These are phyloP conservation scores for Rhazya stricta DNA, from an alignment of 257 asterid species.

Conservation along the genomic window DNA sequence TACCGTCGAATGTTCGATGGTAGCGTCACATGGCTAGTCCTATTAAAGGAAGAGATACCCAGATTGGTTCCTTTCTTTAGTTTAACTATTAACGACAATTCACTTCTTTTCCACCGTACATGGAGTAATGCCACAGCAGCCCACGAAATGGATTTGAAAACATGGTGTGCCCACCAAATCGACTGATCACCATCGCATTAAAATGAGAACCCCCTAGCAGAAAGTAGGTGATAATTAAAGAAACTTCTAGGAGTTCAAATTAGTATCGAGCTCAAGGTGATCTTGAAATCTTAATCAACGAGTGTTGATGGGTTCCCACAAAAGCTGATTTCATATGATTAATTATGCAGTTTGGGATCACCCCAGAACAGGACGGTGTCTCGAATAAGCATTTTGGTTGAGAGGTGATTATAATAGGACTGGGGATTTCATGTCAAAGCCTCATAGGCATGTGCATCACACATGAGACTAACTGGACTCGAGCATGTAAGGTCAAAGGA, in stretches of 20 bases:
- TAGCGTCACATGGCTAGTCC: neutral
- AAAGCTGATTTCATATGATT: neutral
- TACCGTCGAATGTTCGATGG: neutral
- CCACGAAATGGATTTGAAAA: neutral
- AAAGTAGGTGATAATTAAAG: neutral
- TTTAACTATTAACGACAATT: neutral
- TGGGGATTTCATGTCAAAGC: constrained; percentile 14
- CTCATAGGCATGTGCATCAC: constrained; percentile 27
- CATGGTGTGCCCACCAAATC: neutral
- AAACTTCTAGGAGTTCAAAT: no score
- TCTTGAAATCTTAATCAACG: neutral
- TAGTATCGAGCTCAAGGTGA: no score
- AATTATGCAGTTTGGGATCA: neutral
- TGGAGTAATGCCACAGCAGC: neutral
- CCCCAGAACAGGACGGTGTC: neutral
- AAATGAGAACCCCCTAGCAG: neutral
- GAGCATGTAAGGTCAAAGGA: constrained; percentile 33
- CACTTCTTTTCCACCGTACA: neutral
- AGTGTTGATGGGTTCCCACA: neutral
- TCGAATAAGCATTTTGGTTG: neutral
- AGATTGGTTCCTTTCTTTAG: neutral
- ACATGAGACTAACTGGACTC: constrained; percentile 19
- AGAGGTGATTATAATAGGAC: constrained; percentile 1
- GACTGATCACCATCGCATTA: neutral
- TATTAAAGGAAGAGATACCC: neutral